Conservation (phyloP, 1,139 yeast species). For the Blastobotrys buckinghamii region DNA sequence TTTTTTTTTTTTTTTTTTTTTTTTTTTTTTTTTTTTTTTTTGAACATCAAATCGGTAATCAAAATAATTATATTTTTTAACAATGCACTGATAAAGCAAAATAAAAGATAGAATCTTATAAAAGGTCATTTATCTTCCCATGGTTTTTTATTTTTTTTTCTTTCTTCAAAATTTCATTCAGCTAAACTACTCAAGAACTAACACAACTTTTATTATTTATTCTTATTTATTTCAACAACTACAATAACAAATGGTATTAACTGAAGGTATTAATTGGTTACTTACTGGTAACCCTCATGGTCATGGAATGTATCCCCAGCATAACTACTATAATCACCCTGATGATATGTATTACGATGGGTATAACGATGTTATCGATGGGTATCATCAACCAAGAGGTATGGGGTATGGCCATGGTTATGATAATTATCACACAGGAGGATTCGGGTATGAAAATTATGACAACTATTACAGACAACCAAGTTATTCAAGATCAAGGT, state of each 20-base stretch:
- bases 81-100: background rate
- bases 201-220: background rate
- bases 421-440: background rate
- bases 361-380: background rate
- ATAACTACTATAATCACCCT: background rate
- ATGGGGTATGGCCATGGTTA: background rate
- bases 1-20: too few relatives aligned
- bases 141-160: background rate
- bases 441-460: too few relatives aligned
- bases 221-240: too few relatives aligned
- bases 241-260: slow-evolving; percentile 1
- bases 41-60: too few relatives aligned
- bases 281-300: background rate
- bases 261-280: slow-evolving; percentile 11
- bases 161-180: background rate
- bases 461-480: too few relatives aligned
- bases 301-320: too few relatives aligned
- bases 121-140: background rate
- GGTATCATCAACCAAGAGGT: background rate
- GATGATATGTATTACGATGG: background rate
- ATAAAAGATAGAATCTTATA: background rate
- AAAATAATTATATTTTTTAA: too few relatives aligned
- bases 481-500: too few relatives aligned
- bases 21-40: too few relatives aligned
- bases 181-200: background rate